Base-by-base conservation (phyloP, 495 filamentous ascomycete genomes). In the Ascobolus immersus region DNA sequence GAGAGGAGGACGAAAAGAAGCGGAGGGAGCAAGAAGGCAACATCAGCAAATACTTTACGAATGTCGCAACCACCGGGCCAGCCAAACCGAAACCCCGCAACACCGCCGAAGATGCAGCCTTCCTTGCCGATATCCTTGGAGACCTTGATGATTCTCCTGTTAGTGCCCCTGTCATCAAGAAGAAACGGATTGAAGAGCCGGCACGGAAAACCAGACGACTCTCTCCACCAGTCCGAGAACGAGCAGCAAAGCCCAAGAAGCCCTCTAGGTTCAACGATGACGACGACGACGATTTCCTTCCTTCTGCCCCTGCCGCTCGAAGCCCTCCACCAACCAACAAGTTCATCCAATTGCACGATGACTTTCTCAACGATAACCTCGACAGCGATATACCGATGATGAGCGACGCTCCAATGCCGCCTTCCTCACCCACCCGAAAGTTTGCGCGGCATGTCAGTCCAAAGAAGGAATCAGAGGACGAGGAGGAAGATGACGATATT, bases 21-120 rank as follows among this genome's bases (percentile, higher is more conserved):
- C 67, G 75, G 37, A 73, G 89, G 42, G 77, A 78, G 50, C 73
- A 79, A 34, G 81, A 89, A 52, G 74, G 78, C 38, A 73, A 77
- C 43, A 93, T 96, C 44, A 73, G 71, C 43, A 86, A 84, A 42
- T 96, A 86, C 52, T 93, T 96, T 52, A 89, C 65, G 45, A 72
- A 69, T 40, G 74, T 76, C 26, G 62, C 67, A 35, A 53, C 64
- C 26, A 57, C 66, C 32, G 51, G 67, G 13, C 70, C 71, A 28
- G 61, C 69, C 15, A 92, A 86, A 49, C 63, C 74, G 1, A 96
- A 90, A 21, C 33, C 65, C 56, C 53, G 51, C 7, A 60, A 58
- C 28, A 91, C 79, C 4, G 73, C 76, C 42, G 80, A 82, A 33
- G 81, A 93, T 43, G 71, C 76, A 38, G 71, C 69, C 36, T 94